Evolutionary conservation across 2,329 filamentous ascomycete species (phyloP).

Genomic region (Lachnellula cervina): DNA sequence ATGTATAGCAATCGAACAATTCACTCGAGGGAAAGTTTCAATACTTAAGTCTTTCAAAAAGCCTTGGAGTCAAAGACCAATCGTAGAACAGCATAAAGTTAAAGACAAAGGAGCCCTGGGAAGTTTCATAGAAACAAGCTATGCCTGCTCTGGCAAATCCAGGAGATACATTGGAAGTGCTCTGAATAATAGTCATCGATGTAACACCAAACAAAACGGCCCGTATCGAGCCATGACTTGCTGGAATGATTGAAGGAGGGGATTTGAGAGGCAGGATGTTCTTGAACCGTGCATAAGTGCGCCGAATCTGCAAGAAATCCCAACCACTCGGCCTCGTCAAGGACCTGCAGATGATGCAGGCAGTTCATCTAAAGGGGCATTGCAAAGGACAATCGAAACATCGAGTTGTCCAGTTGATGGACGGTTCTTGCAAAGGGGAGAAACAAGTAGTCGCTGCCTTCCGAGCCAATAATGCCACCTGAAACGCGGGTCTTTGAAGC

Average conservation of each 20-base stretch:
- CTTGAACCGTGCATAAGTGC: not conserved
- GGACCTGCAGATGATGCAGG: not conserved
- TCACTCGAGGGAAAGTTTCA: not conserved
- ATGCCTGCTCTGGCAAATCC: not conserved
- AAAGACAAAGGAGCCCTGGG: not conserved
- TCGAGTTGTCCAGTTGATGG: not conserved
- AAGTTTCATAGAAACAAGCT: not conserved
- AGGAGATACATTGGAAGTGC: not conserved
- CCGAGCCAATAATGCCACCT: conserved; percentile 1
- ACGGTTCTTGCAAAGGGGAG: not conserved
- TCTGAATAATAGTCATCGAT: not conserved
- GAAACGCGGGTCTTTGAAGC: conserved; percentile 6
- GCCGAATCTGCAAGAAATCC: not conserved
- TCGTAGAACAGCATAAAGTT: not conserved
- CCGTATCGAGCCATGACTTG: not conserved
- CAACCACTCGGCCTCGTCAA: not conserved
- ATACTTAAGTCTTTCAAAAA: not conserved
- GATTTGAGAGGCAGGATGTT: not conserved
- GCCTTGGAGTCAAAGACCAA: not conserved
- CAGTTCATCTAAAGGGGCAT: not conserved
- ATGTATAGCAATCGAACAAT: not conserved
- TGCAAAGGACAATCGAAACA: not conserved
- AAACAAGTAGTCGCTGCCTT: not conserved
- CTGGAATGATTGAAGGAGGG: conserved; percentile 1
- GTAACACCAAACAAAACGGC: conserved; percentile 1